These are phyloP conservation scores for Rhizopogon vesiculosus DNA, from an alignment of 768 basidiomycete genomes.

Conservation along the genomic window DNA sequence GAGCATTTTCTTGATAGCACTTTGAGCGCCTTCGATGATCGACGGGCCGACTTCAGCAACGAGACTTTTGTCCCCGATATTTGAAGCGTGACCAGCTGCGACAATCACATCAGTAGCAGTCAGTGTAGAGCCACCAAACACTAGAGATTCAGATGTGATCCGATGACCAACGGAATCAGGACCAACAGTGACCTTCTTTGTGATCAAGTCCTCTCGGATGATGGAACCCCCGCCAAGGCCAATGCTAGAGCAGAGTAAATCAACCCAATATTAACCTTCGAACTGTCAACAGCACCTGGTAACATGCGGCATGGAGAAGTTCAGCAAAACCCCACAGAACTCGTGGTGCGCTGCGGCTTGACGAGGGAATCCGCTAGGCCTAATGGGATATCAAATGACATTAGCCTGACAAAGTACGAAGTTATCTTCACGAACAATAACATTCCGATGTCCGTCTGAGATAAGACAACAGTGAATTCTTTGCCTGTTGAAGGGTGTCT, in stretches of 20 bases:
- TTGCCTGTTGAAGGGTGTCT: constrained; percentile 3
- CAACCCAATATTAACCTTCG: background rate
- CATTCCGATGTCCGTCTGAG: constrained; percentile 54
- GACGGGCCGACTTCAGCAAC: constrained; percentile 19
- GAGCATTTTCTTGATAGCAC: constrained; percentile 35
- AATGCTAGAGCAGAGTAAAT: constrained; percentile 31
- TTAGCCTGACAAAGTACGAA: background rate
- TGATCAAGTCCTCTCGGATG: constrained; percentile 30
- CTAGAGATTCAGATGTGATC: constrained; percentile 41
- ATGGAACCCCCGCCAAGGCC: constrained; percentile 64
- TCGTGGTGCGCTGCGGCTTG: constrained; percentile 61
- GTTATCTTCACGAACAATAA: constrained; percentile 30
- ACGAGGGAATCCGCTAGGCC: constrained; percentile 53
- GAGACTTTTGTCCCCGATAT: constrained; percentile 22
- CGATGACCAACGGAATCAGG: constrained; percentile 63
- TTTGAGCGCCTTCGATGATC: constrained; percentile 30
- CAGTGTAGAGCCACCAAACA: constrained; percentile 52
- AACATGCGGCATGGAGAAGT: constrained; percentile 59
- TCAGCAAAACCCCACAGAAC: constrained; percentile 55
- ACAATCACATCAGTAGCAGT: constrained; percentile 63
- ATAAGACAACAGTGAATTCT: constrained; percentile 1
- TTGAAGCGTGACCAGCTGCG: constrained; percentile 28
- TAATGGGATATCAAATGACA: constrained; percentile 12
- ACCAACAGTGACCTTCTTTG: constrained; percentile 45
- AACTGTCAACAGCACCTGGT: constrained; percentile 23